Base-by-base conservation (phyloP, 306 rosid species). In the Malus asiatica region DNA sequence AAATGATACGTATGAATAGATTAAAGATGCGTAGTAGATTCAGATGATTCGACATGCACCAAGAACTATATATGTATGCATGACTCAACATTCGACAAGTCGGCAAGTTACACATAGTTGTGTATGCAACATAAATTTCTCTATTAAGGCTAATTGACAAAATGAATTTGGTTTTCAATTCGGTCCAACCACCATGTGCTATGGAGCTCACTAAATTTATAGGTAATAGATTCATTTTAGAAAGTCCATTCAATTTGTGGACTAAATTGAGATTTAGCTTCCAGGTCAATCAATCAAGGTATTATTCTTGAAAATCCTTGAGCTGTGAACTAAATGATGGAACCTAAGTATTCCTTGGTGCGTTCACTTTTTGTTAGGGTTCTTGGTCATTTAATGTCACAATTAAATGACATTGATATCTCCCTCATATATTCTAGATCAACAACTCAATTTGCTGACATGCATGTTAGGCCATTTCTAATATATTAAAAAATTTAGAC, bases 11-110 rank as follows among this genome's bases (percentile, higher is more conserved):
- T 63, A 22, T 27, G 68, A 63, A 13, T 6, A 16, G 42, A 29
- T 14, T 63, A 11, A 29, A 16, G 4, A 30, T 23, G 22, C 38
- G 45, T 48, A 15, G 19, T 15, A 48, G 55, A 76, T 4, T 68
- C 45, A 33, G 74, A 42, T 59, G 80, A 72, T 68, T 68, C 66
- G 80, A 77, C 75, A 29, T 60, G 59, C 67, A 77, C 80, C 61
- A 60, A 77, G 48, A 18, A 23, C 71, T n/a, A 38, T 22, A 13
- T 1, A 11, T 58, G 25, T 13, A 25, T 2, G 35, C 66, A 68
- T 30, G 60, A 77, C 71, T 29, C 35, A 70, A 69, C 46, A 63
- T 63, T 65, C 27, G 46, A 33, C 52, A 77, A 42, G 75, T 68
- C 80, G 69, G 62, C 73, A 59, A 44, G 75, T 66, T 14, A 63